Conservation (phyloP, 805 yeast genomes). For the Starmerella ratchasimensis region DNA sequence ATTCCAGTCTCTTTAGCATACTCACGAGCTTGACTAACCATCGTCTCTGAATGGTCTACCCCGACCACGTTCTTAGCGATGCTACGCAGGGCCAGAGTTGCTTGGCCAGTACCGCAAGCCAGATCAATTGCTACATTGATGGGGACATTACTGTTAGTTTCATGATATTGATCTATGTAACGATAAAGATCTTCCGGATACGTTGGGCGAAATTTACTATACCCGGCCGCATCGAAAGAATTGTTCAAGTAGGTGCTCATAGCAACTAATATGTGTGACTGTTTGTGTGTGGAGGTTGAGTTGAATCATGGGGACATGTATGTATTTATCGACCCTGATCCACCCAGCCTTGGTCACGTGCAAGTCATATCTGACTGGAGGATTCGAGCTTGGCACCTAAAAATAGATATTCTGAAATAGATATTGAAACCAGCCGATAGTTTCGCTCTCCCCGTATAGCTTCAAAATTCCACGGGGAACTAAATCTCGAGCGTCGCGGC, state of each 20-base stretch:
- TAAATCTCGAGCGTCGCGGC: too few relatives aligned
- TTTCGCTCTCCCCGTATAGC: too few relatives aligned
- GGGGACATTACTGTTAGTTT: background rate
- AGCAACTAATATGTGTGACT: too few relatives aligned
- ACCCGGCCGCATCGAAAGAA: slow-evolving; percentile 39
- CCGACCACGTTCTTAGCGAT: slow-evolving; percentile 44
- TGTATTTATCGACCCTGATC: too few relatives aligned
- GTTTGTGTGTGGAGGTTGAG: too few relatives aligned
- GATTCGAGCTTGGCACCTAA: too few relatives aligned
- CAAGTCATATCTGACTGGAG: too few relatives aligned
- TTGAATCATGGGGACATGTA: too few relatives aligned
- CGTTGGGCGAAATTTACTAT: slow-evolving; percentile 49
- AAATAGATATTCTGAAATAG: too few relatives aligned
- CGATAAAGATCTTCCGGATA: slow-evolving; percentile 44
- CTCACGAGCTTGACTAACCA: slow-evolving; percentile 37
- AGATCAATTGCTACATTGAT: slow-evolving; percentile 42
- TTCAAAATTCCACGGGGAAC: too few relatives aligned
- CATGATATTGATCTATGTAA: slow-evolving; percentile 27
- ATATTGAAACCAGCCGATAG: too few relatives aligned
- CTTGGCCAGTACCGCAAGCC: slow-evolving; percentile 76
- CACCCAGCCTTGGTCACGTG: too few relatives aligned
- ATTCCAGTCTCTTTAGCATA: slow-evolving; percentile 20
- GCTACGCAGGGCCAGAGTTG: slow-evolving; percentile 38
- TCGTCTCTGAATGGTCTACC: slow-evolving; percentile 43
- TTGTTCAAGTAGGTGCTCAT: slow-evolving; percentile 54